Base-by-base conservation (phyloP, 2,329 filamentous ascomycete species). In the Aureobasidium sp. region DNA sequence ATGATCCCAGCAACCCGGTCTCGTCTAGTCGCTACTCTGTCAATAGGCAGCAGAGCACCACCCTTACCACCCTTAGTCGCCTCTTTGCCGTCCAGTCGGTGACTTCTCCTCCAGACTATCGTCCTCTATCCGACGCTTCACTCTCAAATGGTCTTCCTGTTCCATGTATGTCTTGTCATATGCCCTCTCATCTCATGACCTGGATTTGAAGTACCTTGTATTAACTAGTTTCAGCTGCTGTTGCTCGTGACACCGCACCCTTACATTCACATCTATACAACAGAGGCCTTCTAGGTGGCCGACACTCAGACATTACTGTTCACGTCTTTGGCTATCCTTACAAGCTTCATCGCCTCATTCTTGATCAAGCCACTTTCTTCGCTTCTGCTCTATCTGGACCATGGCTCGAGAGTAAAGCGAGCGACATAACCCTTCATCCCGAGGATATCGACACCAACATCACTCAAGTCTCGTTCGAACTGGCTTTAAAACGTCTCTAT, bases 341-440 rank as follows among this genome's bases (percentile, higher is more conserved):
- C 69, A 75, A 75, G 63, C 74, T 84, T 7, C 81, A 84, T 67
- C 79, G 81, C 20, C 71, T 84, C 9, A 76, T 84, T 24, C 78
- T 84, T 24, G 81, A 83, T 67, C 78, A 79, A 57, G 79, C 82
- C 5, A 80, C 81, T 0, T 84, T 82, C 75, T 84, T 84, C 69
- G 75, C 77, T 2, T 79, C 77, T 15, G 81, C 81, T 15, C 72
- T 84, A 27, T 82, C 79, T 0, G 80, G 79, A 39, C 79, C 81
- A n/a, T 84, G 81, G 81, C 72, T 80, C 10, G 81, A 84, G 67
- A 81, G 80, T 64, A 76, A 74, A 39, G 74, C 78, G 5, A 81
- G 77, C 64, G 80, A 83, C 52, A 79, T 84, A 55, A 77, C 74
- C 0, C 71, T 84, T 8, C 75, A 80, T 59, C 81, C 81, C 0